phyloP scores from a whole-genome alignment of 305 asterid genomes.

The Fraxinus greggii region DNA sequence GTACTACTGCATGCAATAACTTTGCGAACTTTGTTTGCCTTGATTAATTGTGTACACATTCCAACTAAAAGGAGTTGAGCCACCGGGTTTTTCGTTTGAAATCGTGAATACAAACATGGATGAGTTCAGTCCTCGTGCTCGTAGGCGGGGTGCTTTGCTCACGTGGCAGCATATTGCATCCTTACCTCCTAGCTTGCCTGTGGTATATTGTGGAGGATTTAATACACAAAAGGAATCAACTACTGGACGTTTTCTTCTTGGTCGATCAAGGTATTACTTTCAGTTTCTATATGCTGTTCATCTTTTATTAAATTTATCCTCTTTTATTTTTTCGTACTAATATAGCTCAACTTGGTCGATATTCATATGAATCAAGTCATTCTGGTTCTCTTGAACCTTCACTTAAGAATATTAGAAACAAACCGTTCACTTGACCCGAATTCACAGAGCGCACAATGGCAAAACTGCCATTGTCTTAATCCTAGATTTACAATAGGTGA shows the following conservation, averaged over 20 bases:
- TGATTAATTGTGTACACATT: conserved; percentile 84
- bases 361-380: background rate
- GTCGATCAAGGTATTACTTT: conserved; percentile 78
- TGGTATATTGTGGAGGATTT: conserved; percentile 88
- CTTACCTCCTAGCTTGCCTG: conserved; percentile 94
- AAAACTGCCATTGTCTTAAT: background rate
- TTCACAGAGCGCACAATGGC: background rate
- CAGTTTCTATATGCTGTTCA: conserved; percentile 5
- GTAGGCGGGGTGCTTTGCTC: conserved; percentile 93
- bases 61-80: conserved; percentile 94
- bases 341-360: background rate
- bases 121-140: conserved; percentile 86
- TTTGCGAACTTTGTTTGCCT: conserved; percentile 35
- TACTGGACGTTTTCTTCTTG: conserved; percentile 96
- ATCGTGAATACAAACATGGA: conserved; percentile 95
- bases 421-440: background rate
- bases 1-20: background rate
- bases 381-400: background rate
- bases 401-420: background rate
- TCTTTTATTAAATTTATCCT: background rate
- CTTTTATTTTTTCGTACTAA: background rate
- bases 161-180: conserved; percentile 99
- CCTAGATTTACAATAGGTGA: background rate
- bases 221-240: conserved; percentile 96
- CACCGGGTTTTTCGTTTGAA: conserved; percentile 93